Conservation (phyloP, 306 rosid genomes). For the Prunus mira region DNA sequence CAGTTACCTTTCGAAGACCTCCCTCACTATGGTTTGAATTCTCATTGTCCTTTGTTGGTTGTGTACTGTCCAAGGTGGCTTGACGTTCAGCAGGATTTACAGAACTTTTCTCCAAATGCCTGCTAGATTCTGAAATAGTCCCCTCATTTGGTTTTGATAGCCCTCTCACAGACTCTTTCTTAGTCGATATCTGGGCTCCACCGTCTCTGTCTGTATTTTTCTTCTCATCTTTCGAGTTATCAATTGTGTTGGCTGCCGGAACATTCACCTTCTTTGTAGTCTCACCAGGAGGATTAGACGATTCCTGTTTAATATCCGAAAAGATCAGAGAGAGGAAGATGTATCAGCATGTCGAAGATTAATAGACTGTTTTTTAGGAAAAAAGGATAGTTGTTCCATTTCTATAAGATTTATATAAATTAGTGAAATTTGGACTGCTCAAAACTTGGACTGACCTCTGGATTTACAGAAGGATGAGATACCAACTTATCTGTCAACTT, state of each 20-base stretch:
- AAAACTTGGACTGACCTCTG: slow-evolving; percentile 36
- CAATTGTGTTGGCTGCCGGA: slow-evolving; percentile 3
- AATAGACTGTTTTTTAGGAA: background rate
- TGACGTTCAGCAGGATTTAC: background rate
- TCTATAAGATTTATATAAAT: background rate
- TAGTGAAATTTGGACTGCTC: background rate
- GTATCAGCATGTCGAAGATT: background rate
- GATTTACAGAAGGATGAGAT: slow-evolving; percentile 21
- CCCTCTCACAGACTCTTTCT: slow-evolving; percentile 11
- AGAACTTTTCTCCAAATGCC: slow-evolving; percentile 3
- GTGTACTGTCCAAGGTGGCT: slow-evolving; percentile 4
- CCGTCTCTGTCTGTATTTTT: slow-evolving; percentile 22
- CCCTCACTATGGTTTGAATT: slow-evolving; percentile 6
- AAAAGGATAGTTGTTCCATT: background rate
- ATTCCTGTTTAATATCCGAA: slow-evolving; percentile 31
- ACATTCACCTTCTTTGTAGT: slow-evolving; percentile 18
- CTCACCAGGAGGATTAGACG: slow-evolving; percentile 14
- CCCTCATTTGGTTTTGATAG: slow-evolving; percentile 6
- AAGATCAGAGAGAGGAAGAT: background rate
- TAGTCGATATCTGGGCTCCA: slow-evolving; percentile 9
- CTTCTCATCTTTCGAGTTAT: slow-evolving; percentile 26
- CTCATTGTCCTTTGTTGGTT: slow-evolving; percentile 1
- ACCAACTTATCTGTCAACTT: slow-evolving; percentile 24
- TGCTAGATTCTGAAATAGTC: slow-evolving; percentile 3
- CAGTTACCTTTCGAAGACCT: slow-evolving; percentile 16